Conservation (phyloP, 257 asterid genomes). For the Jasminum sambac region DNA sequence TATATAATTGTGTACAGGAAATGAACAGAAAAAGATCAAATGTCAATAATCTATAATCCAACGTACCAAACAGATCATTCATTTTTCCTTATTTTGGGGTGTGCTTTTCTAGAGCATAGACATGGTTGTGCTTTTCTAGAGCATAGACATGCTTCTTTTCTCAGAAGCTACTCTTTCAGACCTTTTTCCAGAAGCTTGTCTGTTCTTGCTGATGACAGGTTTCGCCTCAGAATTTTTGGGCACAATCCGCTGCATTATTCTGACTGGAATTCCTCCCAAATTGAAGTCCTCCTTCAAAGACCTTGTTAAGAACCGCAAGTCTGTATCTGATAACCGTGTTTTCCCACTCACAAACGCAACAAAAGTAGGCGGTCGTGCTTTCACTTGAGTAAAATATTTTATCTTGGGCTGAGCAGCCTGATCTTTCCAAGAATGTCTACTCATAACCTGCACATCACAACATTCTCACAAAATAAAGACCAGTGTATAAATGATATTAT, state of each 20-base stretch:
- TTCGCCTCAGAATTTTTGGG: constrained; percentile 34
- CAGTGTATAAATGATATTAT: neutral
- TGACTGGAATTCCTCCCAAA: constrained; percentile 89
- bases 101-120: constrained; percentile 24
- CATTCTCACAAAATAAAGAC: neutral
- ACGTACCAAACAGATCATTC: too few relatives aligned
- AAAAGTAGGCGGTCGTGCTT: constrained; percentile 97
- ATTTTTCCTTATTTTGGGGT: constrained; percentile 1
- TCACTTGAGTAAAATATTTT: constrained; percentile 92
- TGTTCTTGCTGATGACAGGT: constrained; percentile 35
- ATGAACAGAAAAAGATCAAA: neutral
- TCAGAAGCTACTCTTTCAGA: constrained; percentile 53
- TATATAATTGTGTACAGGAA: neutral
- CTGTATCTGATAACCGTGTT: constrained; percentile 65
- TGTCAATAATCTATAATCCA: neutral
- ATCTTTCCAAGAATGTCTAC: constrained; percentile 97
- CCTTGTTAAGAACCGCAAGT: constrained; percentile 76
- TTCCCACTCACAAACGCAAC: constrained; percentile 83
- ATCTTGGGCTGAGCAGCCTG: constrained; percentile 91
- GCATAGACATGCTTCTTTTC: constrained; percentile 46
- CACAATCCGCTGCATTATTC: constrained; percentile 71
- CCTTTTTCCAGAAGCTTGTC: constrained; percentile 32
- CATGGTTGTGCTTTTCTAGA: constrained; percentile 25
- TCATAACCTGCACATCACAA: constrained; percentile 67
- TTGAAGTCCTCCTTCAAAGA: constrained; percentile 90